Conservation (phyloP, 2,329 filamentous ascomycete genomes). For the Curvularia lunata region DNA sequence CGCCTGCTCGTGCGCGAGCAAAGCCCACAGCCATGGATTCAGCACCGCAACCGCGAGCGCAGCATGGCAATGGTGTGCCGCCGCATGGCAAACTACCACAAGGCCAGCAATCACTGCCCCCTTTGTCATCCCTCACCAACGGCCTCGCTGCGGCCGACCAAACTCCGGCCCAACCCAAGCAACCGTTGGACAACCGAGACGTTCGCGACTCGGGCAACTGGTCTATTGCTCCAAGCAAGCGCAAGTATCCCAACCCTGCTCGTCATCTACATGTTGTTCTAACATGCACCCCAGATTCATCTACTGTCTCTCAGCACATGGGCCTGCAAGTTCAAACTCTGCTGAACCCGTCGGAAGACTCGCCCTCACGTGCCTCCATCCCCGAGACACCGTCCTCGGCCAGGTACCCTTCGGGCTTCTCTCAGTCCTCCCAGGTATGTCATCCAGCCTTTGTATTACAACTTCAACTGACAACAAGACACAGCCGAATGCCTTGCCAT, state of each 20-base stretch:
- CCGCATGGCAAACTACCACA: constrained; percentile 37
- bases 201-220: constrained; percentile 66
- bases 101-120: constrained; percentile 44
- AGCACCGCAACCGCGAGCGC: constrained; percentile 36
- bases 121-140: constrained; percentile 49
- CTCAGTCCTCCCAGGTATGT: constrained; percentile 36
- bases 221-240: constrained; percentile 65
- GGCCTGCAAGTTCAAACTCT: constrained; percentile 58
- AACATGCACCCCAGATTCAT: constrained; percentile 44
- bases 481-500: constrained; percentile 56
- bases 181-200: constrained; percentile 53
- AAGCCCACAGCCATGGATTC: constrained; percentile 36
- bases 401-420: constrained; percentile 41
- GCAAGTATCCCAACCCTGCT: constrained; percentile 45
- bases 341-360: constrained; percentile 57
- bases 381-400: constrained; percentile 54
- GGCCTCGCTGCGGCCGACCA: constrained; percentile 42
- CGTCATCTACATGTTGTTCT: constrained; percentile 17
- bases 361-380: constrained; percentile 51
- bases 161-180: constrained; percentile 41
- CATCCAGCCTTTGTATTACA: not conserved
- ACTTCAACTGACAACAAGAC: constrained; percentile 22
- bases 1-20: constrained; percentile 2
- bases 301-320: constrained; percentile 53
- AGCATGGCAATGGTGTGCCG: constrained; percentile 18